Percentiles rank a stretch among this genome's conserved stretches.
phyloP scores from a whole-genome alignment of 2,329 filamentous ascomycete species.

The Talaromyces islandicus region DNA sequence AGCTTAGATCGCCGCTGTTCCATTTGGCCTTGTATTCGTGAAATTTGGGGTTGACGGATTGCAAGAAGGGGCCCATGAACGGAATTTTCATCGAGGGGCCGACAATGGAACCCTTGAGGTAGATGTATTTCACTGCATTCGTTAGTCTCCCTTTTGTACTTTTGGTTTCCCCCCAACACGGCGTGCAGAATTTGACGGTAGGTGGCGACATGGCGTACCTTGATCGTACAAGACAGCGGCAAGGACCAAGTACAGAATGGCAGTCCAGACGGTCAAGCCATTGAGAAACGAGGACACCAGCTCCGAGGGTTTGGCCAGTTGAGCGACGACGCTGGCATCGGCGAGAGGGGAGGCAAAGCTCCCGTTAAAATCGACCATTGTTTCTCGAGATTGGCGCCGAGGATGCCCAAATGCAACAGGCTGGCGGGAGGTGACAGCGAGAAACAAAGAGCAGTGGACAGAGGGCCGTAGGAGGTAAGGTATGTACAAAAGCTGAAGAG shows the following conservation, averaged over 20 bases:
- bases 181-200: neutral
- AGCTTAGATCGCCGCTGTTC: slow-evolving; percentile 84
- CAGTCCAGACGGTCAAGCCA: slow-evolving; percentile 58
- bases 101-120: slow-evolving; percentile 68
- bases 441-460: neutral
- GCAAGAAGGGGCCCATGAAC: slow-evolving; percentile 91
- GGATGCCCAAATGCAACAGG: neutral
- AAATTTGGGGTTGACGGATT: slow-evolving; percentile 89
- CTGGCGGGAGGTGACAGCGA: neutral
- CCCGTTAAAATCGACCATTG: slow-evolving; percentile 52
- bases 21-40: slow-evolving; percentile 88
- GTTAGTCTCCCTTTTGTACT: neutral
- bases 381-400: slow-evolving; percentile 3
- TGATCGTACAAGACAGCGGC: slow-evolving; percentile 81
- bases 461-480: neutral
- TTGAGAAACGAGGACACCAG: slow-evolving; percentile 48
- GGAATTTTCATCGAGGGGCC: slow-evolving; percentile 72
- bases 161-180: neutral
- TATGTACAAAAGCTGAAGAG: neutral
- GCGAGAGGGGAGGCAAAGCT: slow-evolving; percentile 66
- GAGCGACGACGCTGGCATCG: slow-evolving; percentile 53
- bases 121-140: slow-evolving; percentile 63
- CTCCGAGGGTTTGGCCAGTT: slow-evolving; percentile 42
- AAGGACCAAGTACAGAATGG: slow-evolving; percentile 64
- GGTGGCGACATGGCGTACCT: slow-evolving; percentile 52